Conservation (phyloP, 352 stramenopile genomes). For the Pythium utonaiense region DNA sequence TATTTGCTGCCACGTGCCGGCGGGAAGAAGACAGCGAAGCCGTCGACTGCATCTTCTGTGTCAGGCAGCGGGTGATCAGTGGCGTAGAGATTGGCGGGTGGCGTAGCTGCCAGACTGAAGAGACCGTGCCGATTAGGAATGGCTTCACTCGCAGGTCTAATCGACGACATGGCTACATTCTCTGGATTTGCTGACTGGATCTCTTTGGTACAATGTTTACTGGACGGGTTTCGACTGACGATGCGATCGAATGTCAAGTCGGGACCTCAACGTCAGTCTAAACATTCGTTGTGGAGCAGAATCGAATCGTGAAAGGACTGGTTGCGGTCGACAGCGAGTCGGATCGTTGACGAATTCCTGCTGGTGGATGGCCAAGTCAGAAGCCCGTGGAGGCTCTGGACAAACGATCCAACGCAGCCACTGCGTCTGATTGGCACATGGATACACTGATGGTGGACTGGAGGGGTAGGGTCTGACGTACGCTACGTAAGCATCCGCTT, state of each 20-base stretch:
- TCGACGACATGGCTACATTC: neutral
- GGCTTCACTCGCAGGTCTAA: neutral
- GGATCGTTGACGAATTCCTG: constrained; percentile 5
- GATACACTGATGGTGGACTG: neutral
- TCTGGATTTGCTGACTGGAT: neutral
- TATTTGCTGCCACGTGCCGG: constrained; percentile 58
- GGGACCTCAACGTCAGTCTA: neutral
- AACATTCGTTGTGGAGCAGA: no score
- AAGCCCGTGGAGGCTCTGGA: neutral
- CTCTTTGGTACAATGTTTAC: neutral
- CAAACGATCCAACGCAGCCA: neutral
- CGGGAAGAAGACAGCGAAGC: constrained; percentile 21
- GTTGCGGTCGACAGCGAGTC: neutral
- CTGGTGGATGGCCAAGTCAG: neutral
- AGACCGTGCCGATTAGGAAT: neutral
- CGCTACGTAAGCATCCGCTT: neutral
- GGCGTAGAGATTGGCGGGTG: neutral
- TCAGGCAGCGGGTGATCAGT: neutral
- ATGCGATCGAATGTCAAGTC: neutral
- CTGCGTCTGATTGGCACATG: neutral
- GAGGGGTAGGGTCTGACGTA: neutral
- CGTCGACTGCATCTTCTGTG: neutral
- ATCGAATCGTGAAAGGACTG: neutral
- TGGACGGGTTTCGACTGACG: neutral
- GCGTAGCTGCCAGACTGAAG: neutral